Conservation (phyloP, 192 early-diverging fungal genomes). For the Backusella luteola region DNA sequence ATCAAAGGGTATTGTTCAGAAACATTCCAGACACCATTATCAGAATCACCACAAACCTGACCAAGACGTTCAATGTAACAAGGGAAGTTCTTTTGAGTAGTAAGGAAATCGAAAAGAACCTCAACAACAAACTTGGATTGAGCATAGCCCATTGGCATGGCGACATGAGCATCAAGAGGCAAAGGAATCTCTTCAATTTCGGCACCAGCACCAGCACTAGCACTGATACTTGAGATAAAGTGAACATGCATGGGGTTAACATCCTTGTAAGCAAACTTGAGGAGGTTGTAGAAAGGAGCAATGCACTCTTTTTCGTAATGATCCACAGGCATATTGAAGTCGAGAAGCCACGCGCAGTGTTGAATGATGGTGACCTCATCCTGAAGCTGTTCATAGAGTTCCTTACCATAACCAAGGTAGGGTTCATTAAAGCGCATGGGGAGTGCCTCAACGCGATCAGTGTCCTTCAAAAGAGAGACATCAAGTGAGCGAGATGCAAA, state of each 20-base stretch:
- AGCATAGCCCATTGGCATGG: slow-evolving; percentile 34
- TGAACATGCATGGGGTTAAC: slow-evolving; percentile 29
- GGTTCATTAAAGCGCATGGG: slow-evolving; percentile 20
- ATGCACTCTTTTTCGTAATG: slow-evolving; percentile 34
- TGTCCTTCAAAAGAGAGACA: slow-evolving; percentile 5
- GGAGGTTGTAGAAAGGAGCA: slow-evolving; percentile 22
- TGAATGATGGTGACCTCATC: slow-evolving; percentile 30
- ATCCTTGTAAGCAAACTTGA: slow-evolving; percentile 23
- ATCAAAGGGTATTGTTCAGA: slow-evolving; percentile 26
- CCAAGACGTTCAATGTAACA: slow-evolving; percentile 29
- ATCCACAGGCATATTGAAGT: slow-evolving; percentile 34
- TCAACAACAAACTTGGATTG: slow-evolving; percentile 36
- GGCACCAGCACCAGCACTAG: slow-evolving; percentile 12
- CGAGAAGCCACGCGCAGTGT: slow-evolving; percentile 39
- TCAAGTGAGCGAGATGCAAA: slow-evolving; percentile 29
- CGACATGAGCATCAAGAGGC: slow-evolving; percentile 22
- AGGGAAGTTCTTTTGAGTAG: slow-evolving; percentile 24
- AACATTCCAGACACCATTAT: slow-evolving; percentile 33
- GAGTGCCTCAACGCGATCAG: slow-evolving; percentile 2
- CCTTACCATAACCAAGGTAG: slow-evolving; percentile 23
- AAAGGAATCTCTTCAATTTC: slow-evolving; percentile 16
- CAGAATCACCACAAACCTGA: slow-evolving; percentile 33
- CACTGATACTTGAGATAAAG: slow-evolving; percentile 30
- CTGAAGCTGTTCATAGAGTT: slow-evolving; percentile 23
- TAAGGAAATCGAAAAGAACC: slow-evolving; percentile 18